phyloP scores from a whole-genome alignment of 2,329 filamentous ascomycete genomes.

The Penicillium sp. region DNA sequence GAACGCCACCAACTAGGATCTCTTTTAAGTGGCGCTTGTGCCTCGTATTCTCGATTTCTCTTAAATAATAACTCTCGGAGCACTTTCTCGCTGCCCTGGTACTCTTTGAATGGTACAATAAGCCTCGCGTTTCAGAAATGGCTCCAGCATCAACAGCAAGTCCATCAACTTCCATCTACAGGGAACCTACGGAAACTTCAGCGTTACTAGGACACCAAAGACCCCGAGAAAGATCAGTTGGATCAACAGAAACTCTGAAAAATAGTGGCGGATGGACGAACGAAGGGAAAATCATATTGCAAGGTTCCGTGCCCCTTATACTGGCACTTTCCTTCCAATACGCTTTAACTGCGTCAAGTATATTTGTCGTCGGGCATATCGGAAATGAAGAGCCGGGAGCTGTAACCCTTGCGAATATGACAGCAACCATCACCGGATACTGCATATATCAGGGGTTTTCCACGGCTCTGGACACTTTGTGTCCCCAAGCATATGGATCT shows the following conservation, averaged over 20 bases:
- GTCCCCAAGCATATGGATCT: slow-evolving; percentile 90
- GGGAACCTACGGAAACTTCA: not conserved
- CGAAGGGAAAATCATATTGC: not conserved
- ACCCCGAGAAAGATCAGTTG: not conserved
- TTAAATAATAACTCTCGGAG: not conserved
- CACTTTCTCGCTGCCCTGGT: not conserved
- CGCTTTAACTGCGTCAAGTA: slow-evolving; percentile 77
- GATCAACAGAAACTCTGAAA: not conserved
- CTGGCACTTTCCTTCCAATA: slow-evolving; percentile 80
- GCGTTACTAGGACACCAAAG: not conserved
- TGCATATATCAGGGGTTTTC: slow-evolving; percentile 80
- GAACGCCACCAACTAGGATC: not conserved
- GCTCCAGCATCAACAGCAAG: not conserved
- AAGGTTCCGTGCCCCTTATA: slow-evolving; percentile 61
- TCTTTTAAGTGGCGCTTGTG: not conserved
- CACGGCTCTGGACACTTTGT: slow-evolving; percentile 89
- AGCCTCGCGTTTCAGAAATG: not conserved
- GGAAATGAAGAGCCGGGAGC: slow-evolving; percentile 72
- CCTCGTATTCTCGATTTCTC: not conserved
- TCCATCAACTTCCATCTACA: not conserved
- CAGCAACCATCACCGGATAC: slow-evolving; percentile 76
- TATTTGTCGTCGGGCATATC: slow-evolving; percentile 77
- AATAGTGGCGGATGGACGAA: too few relatives aligned
- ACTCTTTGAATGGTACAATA: not conserved
- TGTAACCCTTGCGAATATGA: slow-evolving; percentile 74